Evolutionary conservation across 2,329 filamentous ascomycete species (phyloP).

Genomic region (Colletotrichum plurivorum): DNA sequence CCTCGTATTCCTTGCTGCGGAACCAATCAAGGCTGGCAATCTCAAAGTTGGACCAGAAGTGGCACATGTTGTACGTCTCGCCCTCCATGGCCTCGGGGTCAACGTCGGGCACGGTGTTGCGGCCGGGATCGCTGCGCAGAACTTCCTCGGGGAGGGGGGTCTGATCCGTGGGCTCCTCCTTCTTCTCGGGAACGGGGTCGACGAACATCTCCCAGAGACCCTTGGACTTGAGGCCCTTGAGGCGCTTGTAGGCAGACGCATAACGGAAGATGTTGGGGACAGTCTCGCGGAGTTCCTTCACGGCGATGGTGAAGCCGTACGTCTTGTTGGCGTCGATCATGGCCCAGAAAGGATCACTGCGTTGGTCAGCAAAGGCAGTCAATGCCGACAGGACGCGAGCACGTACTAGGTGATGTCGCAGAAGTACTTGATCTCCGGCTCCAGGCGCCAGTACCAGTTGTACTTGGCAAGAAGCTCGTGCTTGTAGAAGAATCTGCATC

Average conservation of each 20-base stretch:
- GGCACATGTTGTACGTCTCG: slow-evolving; percentile 99
- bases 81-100: slow-evolving; percentile 96
- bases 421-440: slow-evolving; percentile 99
- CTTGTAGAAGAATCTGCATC: slow-evolving; percentile 89
- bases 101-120: slow-evolving; percentile 81
- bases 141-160: slow-evolving; percentile 85
- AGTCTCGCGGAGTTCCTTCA: slow-evolving; percentile 97
- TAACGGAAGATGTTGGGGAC: slow-evolving; percentile 99
- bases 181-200: slow-evolving; percentile 78
- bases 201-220: slow-evolving; percentile 99
- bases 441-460: slow-evolving; percentile 99
- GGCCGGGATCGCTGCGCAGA: slow-evolving; percentile 79
- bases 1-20: slow-evolving; percentile 95
- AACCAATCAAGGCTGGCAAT: slow-evolving; percentile 97
- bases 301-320: slow-evolving; percentile 98
- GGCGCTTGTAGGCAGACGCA: slow-evolving; percentile 96
- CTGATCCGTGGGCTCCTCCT: slow-evolving; percentile 71
- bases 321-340: slow-evolving; percentile 98
- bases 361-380: slow-evolving; percentile 26
- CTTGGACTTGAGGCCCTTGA: slow-evolving; percentile 90
- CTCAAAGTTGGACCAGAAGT: slow-evolving; percentile 99
- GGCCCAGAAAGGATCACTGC: slow-evolving; percentile 91
- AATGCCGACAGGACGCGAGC: neutral
- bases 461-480: slow-evolving; percentile 95
- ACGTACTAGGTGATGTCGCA: slow-evolving; percentile 97